Evolutionary conservation across 129 eudicot genomes (phyloP), one percentile per base, ranked within the genome.

Genomic region (Apium graveolens): DNA sequence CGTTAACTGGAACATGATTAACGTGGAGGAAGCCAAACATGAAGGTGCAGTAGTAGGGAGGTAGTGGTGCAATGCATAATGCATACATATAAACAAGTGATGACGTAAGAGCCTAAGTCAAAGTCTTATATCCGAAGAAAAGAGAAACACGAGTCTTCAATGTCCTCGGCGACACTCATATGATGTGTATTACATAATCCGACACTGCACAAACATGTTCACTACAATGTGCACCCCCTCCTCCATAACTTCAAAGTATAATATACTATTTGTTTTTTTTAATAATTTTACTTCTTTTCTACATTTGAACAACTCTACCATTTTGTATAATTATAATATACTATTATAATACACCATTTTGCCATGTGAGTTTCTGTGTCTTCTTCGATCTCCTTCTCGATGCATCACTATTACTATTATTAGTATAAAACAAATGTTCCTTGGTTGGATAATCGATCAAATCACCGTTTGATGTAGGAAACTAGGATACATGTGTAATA

Each of bases 191-290:
- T n/a, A n/a, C n/a, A 1, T 7, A 70, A 70, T 72, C 51, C 51
- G 51, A 72, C 76, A 72, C 1, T 24, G 46, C 76, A 72, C 51
- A 72, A 72, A 39, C 76, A 39, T 72, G 76, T 72, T 53, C 76
- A 21, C 18, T 20, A 39, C 51, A 21, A 71, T 71, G 16, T 39
- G 11, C 45, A 37, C 32, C 74, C 46, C 37, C 49, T 20, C 46
- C 48, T 71, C 48, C 75, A 37, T 71, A 42, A 32, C 41, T 21
- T 10, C 6, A n/a, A n/a, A n/a, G n/a, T n/a, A n/a, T n/a, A n/a
- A n/a, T n/a, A n/a, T n/a, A n/a, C n/a, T n/a, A n/a, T n/a, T n/a
- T n/a, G n/a, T n/a, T n/a, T 11, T 11, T 42, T 2, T 13, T 9
- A 42, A 42, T 42, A 7, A 42, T 7, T 41, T 41, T 42, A 38